These are phyloP conservation scores for Ascosphaera aggregata DNA, from an alignment of 2,329 filamentous ascomycete genomes.

Conservation along the genomic window DNA sequence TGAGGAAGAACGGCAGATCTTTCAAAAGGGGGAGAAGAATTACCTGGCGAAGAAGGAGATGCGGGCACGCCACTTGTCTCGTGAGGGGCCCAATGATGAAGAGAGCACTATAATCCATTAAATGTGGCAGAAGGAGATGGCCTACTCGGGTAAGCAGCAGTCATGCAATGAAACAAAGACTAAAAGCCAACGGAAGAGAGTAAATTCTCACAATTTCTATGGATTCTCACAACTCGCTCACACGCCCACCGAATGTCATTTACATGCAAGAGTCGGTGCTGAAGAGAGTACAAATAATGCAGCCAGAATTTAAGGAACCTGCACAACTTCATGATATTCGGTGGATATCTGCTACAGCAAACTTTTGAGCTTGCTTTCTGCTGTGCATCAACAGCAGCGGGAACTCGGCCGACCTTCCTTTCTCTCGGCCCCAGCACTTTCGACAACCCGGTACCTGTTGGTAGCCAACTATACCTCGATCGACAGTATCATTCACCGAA, in stretches of 20 bases:
- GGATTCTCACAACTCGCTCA: constrained; percentile 31
- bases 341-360: constrained; percentile 49
- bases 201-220: constrained; percentile 2
- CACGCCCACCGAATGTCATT: constrained; percentile 32
- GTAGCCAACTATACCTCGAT: constrained; percentile 53
- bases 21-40: constrained; percentile 38
- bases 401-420: constrained; percentile 45
- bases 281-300: constrained; percentile 49
- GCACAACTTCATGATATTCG: constrained; percentile 60
- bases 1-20: constrained; percentile 39
- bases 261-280: constrained; percentile 41
- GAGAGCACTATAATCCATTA: constrained; percentile 50
- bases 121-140: constrained; percentile 46
- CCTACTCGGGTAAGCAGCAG: constrained; percentile 29
- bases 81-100: constrained; percentile 44
- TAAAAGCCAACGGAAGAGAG: constrained; percentile 1
- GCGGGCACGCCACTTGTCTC: constrained; percentile 34
- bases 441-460: constrained; percentile 51
- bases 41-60: constrained; percentile 43
- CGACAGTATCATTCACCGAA: constrained; percentile 49
- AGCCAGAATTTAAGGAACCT: constrained; percentile 46
- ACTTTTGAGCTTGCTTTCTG: constrained; percentile 58
- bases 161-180: neutral
- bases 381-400: constrained; percentile 46
- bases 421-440: constrained; percentile 53